A percentile compares a stretch with the other conserved stretches of the same genome.
These are phyloP conservation scores for Darksidea phi DNA, from an alignment of 495 filamentous ascomycete species.

Conservation along the genomic window DNA sequence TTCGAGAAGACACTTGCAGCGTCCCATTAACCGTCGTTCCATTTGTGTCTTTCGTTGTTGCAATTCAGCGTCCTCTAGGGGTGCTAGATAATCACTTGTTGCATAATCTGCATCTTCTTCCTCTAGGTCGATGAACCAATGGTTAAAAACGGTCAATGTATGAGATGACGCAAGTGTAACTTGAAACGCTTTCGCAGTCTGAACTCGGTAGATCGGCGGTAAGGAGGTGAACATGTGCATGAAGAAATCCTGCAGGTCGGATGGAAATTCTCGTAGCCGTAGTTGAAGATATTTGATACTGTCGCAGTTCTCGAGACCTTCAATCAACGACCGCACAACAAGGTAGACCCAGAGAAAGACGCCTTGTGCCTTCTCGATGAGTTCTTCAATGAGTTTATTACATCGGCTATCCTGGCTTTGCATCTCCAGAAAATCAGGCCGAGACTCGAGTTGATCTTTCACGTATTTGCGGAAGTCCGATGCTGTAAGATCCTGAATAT, in stretches of 20 bases:
- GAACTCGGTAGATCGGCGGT: conserved; percentile 5
- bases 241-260: conserved; percentile 18
- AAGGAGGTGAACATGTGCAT: conserved; percentile 13
- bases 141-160: background rate
- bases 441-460: background rate
- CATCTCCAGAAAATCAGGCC: background rate
- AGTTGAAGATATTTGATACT: conserved; percentile 9
- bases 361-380: conserved; percentile 28
- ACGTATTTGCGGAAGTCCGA: conserved; percentile 7
- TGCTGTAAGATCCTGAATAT: conserved; percentile 9
- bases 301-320: conserved; percentile 25
- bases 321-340: conserved; percentile 29
- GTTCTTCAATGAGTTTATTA: conserved; percentile 19
- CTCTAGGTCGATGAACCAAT: background rate
- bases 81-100: background rate
- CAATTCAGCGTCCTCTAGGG: background rate
- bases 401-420: background rate
- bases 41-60: background rate
- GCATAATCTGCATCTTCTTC: conserved; percentile 9
- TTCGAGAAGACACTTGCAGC: conserved; percentile 9
- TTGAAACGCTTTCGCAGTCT: conserved; percentile 10
- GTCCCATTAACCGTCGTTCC: background rate
- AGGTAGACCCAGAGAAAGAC: too few relatives aligned
- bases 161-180: background rate
- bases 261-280: conserved; percentile 14